Conservation (phyloP, 805 yeast species). For the Ogataea methylovora region DNA sequence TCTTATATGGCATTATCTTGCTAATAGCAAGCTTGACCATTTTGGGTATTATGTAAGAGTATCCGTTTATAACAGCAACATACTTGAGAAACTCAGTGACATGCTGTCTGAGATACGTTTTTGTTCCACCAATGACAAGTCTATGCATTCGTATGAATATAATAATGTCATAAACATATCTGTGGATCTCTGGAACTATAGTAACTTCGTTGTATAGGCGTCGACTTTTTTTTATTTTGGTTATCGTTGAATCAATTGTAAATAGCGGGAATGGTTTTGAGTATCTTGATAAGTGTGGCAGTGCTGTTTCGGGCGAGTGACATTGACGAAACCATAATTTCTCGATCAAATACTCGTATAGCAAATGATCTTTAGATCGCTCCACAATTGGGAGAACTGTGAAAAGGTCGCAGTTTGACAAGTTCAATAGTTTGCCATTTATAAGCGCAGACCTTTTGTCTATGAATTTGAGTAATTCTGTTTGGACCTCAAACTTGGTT, state of each 20-base stretch:
- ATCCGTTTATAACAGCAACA: constrained; percentile 33
- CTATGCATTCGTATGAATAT: constrained; percentile 48
- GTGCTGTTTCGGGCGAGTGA: not conserved
- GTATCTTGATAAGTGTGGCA: not conserved
- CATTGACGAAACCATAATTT: constrained; percentile 16
- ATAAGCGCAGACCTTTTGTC: too few relatives aligned
- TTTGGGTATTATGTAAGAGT: constrained; percentile 42
- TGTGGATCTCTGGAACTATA: constrained; percentile 41
- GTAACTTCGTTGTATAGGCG: constrained; percentile 12
- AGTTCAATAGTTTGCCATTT: too few relatives aligned
- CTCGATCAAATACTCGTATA: constrained; percentile 15
- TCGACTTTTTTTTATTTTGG: not conserved
- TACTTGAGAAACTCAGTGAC: constrained; percentile 31
- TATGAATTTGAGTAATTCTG: too few relatives aligned
- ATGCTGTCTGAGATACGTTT: constrained; percentile 38
- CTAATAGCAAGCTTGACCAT: constrained; percentile 43
- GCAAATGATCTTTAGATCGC: too few relatives aligned
- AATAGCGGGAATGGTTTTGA: constrained; percentile 6
- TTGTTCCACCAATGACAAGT: constrained; percentile 43
- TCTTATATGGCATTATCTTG: constrained; percentile 39
- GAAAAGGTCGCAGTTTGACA: too few relatives aligned
- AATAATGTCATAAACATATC: constrained; percentile 52
- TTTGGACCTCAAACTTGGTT: too few relatives aligned
- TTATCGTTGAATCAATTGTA: constrained; percentile 6
- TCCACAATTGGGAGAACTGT: too few relatives aligned